These are phyloP conservation scores for Mrakia hoshinonis DNA, from an alignment of 768 basidiomycete species.

Conservation along the genomic window DNA sequence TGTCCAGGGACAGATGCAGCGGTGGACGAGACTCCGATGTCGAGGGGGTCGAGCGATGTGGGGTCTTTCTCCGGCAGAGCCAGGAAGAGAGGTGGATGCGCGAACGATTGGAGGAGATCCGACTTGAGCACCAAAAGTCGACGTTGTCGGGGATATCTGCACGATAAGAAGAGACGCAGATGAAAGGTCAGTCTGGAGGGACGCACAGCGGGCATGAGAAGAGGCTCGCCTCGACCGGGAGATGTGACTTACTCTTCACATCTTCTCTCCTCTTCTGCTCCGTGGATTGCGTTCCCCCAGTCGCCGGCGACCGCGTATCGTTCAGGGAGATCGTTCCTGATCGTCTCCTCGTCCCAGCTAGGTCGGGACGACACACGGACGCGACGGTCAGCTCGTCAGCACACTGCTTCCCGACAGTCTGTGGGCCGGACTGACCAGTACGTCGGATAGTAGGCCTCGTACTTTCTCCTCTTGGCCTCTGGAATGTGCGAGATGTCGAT, in stretches of 20 bases:
- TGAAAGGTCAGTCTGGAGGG: constrained; percentile 12
- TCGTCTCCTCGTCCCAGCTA: constrained; percentile 72
- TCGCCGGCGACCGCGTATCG: constrained; percentile 83
- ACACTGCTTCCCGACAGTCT: neutral
- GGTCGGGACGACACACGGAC: neutral
- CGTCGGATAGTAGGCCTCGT: constrained; percentile 15
- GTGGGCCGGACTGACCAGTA: constrained; percentile 15
- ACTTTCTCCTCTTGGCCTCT: neutral
- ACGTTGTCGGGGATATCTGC: constrained; percentile 88
- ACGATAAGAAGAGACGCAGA: neutral
- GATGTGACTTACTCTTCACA: constrained; percentile 95
- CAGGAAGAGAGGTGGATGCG: constrained; percentile 53
- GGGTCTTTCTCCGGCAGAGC: constrained; percentile 38
- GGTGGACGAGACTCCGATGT: neutral
- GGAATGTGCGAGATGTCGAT: constrained; percentile 15
- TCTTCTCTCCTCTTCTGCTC: constrained; percentile 74
- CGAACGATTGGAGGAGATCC: constrained; percentile 57
- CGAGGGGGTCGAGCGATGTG: constrained; percentile 39
- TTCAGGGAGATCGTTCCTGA: constrained; percentile 88
- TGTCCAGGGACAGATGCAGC: neutral
- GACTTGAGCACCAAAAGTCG: constrained; percentile 76
- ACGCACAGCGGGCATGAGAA: neutral
- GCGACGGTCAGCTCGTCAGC: neutral
- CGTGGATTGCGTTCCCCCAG: constrained; percentile 88
- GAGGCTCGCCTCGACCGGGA: too few relatives aligned